Evolutionary conservation across 805 yeast genomes (phyloP), one percentile per base, ranked within the genome.

Genomic region (Cyberlindnera maritima): DNA sequence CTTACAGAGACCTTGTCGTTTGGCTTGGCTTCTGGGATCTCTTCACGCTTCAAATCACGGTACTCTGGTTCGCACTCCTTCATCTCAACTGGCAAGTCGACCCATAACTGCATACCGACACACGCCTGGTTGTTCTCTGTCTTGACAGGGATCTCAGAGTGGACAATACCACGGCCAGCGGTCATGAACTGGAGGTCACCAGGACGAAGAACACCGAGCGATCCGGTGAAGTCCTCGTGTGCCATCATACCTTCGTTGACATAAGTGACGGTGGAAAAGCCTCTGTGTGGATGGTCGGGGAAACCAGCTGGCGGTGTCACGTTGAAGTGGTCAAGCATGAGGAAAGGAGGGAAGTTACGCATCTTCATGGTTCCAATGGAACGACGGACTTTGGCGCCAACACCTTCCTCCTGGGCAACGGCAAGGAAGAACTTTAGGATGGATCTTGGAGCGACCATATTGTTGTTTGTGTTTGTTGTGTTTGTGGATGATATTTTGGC

Each of bases 181-280:
- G 96, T 89, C 96, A 89, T 89, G 65, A 89, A 88, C 65, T 89
- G 97, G 55, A 90, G 70, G 63, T 89, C 97, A 47, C 96, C 96
- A 8, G 88, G 80, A 51, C 77, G 74, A 44, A 90, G 68, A 9
- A 87, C 72, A 46, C 96, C 96, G 44, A 77, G 74, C n/a, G 85
- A 70, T 1, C 96, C 96, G 2, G 95, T 86, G 67, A 89, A 88
- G 63, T 90, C 97, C 61, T 85, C 90, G 62, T 86, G 95, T 5
- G 88, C 85, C 65, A 86, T 68, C 54, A 76, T 78, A 33, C 92
- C 92, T 40, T 78, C 72, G 47, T 79, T 67, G 41, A 85, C 66
- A 50, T 82, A 75, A 0, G 92, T 84, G 46, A 87, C 77, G n/a
- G 94, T 86, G 59, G 85, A 91, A 61, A 83, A 88, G 7, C 94